Base-by-base conservation (phyloP, 2,329 filamentous ascomycete species). In the Trichoderma oligosporum region DNA sequence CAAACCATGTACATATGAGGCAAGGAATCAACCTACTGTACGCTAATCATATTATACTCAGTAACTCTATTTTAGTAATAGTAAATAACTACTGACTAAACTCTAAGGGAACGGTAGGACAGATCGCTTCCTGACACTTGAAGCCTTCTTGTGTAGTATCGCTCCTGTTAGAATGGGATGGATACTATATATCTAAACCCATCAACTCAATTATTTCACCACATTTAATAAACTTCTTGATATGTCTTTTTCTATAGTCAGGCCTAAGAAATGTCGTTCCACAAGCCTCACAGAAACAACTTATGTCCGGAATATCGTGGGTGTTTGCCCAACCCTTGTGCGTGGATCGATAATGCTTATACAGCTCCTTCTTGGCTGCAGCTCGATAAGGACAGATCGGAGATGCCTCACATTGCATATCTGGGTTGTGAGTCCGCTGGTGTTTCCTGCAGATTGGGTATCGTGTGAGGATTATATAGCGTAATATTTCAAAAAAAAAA, bases 331-430 rank as follows among this genome's bases (percentile, higher is more conserved):
- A 44, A 1, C 0, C 0, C 22, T 12, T 20, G 9, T 53, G 49
- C 1, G 1, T 1, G 1, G 22, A 2, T 18, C n/a, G 3, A 9
- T 53, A 53, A 9, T 53, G 49, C 29, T 11, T 53, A 0, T 44
- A 1, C 1, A 5, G 20, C 1, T 33, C 49, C n/a, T 35, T 35
- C 0, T 20, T 25, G 2, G 22, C 22, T 1, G 29, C 9, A 20
- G 44, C 44, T 2, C 1, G 4, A 4, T 27, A 0, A 4, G 0
- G 3, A 16, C 48, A 52, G 5, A 1, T 3, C 1, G 1, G 11
- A 11, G 1, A 7, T 16, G 36, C 49, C 20, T 35, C 38, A 4
- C 49, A 53, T 8, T 18, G 38, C 1, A 53, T 3, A 2, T 7
- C 1, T 3, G n/a, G 29, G 11, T 27, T 33, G 11, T 31, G 25